Evolutionary conservation across 2,329 filamentous ascomycete genomes (phyloP).

Genomic region (Fusarium tupiense): DNA sequence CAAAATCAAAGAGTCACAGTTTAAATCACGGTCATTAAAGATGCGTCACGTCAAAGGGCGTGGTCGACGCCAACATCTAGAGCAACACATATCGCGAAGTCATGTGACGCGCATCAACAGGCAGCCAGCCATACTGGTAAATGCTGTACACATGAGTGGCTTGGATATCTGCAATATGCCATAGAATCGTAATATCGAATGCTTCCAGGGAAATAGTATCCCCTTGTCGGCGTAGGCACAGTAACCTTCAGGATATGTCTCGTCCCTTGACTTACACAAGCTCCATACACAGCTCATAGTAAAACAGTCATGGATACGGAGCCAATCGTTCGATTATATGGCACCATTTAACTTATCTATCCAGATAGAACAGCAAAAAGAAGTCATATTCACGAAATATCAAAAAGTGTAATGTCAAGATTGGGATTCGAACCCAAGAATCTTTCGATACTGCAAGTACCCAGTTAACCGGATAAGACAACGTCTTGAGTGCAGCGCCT

Average conservation of each 20-base stretch:
- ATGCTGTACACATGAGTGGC: background rate
- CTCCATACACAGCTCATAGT: background rate
- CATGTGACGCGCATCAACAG: slow-evolving; percentile 37
- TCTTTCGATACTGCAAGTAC: background rate
- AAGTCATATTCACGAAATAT: rapidly evolving
- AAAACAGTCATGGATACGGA: background rate
- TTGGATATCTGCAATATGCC: background rate
- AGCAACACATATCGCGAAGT: slow-evolving; percentile 45
- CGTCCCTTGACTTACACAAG: background rate
- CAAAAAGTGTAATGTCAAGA: background rate
- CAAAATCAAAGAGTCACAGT: background rate
- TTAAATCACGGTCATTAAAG: background rate
- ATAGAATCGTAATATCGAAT: background rate
- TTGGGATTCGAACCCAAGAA: background rate
- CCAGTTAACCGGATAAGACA: background rate
- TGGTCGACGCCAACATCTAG: slow-evolving; percentile 37
- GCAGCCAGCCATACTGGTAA: background rate
- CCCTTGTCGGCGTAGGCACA: background rate
- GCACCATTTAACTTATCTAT: too few species aligned
- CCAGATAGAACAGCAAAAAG: background rate
- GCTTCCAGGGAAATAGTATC: background rate
- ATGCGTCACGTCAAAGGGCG: slow-evolving; percentile 38
- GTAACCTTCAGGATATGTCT: background rate
- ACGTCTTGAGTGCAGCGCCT: background rate
- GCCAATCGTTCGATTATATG: background rate